A percentile compares a stretch with the other conserved stretches of the same genome.
Evolutionary conservation across 2,329 filamentous ascomycete species (phyloP).

Genomic region (Nigrospora oryzae): DNA sequence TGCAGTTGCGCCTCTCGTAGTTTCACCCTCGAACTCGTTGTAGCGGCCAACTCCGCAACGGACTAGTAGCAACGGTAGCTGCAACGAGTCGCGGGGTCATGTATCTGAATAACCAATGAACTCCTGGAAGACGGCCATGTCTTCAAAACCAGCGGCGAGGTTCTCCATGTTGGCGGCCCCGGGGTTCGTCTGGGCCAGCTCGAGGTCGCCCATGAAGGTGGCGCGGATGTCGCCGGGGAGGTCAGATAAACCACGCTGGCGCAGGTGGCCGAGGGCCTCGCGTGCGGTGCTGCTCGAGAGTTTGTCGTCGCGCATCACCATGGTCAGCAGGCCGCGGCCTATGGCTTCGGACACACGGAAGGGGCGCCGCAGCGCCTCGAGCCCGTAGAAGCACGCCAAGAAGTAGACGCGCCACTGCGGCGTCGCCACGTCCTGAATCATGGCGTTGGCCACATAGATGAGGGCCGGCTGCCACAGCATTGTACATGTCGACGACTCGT

Average conservation of each 20-base stretch:
- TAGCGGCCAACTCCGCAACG: too few relatives aligned
- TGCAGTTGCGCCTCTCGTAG: too few relatives aligned
- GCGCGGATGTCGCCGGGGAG: slow-evolving; percentile 18
- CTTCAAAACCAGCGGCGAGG: slow-evolving; percentile 22
- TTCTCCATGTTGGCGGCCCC: slow-evolving; percentile 22
- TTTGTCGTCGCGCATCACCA: slow-evolving; percentile 22
- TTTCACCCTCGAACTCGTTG: too few relatives aligned
- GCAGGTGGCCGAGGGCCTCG: slow-evolving; percentile 19
- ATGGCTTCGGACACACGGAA: slow-evolving; percentile 26
- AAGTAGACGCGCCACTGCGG: slow-evolving; percentile 25
- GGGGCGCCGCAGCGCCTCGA: slow-evolving; percentile 22
- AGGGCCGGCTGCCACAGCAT: slow-evolving; percentile 31
- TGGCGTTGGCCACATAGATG: slow-evolving; percentile 28
- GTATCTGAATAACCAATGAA: slow-evolving; percentile 3
- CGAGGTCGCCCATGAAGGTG: slow-evolving; percentile 26
- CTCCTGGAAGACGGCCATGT: slow-evolving; percentile 23
- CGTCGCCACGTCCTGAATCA: slow-evolving; percentile 19
- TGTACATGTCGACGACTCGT: slow-evolving; percentile 22
- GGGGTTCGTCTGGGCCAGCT: slow-evolving; percentile 23
- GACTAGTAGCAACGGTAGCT: too few relatives aligned
- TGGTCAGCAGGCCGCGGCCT: slow-evolving; percentile 22
- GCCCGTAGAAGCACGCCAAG: slow-evolving; percentile 26
- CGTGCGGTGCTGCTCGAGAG: slow-evolving; percentile 18
- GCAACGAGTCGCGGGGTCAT: too few relatives aligned
- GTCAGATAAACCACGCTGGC: slow-evolving; percentile 10